Evolutionary conservation across 202 grass and related monocot species (phyloP), one percentile per base, ranked within the genome.

Genomic region (Alloteropsis angusta): DNA sequence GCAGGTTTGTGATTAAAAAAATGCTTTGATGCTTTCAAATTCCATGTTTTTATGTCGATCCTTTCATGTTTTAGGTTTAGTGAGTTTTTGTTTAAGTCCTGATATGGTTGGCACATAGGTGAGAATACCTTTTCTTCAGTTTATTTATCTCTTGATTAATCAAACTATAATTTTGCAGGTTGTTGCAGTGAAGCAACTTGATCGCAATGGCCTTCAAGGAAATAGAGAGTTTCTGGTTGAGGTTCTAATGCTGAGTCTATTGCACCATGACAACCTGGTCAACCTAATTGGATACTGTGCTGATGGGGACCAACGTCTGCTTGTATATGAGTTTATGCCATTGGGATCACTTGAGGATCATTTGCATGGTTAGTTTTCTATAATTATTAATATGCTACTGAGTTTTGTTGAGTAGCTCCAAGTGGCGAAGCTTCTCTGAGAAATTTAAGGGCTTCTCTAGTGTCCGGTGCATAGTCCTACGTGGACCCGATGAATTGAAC

Each of bases 271-370:
- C 44, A 97, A 97, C 85, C 85, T 97, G 68, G 94, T 97, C 60
- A 94, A 92, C 86, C 70, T 97, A 76, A 97, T 92, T 80, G 94
- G 94, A 76, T 97, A 94, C 71, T 97, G 94, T 84, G 89, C 94
- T 74, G 94, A 97, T 86, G 91, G 91, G 47, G 94, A 94, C 54
- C 91, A 97, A 76, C 88, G 94, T 54, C 91, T 97, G 52, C 94
- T 97, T 80, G 94, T 97, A 77, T 97, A 97, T 4, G 94, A 97
- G 78, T 97, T 87, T 79, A 97, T 97, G 94, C 91, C 91, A 53
- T 83, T 94, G 87, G 89, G 91, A 73, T 97, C 94, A 68, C 87
- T 97, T 81, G 94, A 97, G 66, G 94, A 92, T 86, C 94, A 97
- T 92, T 83, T 97, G 72, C 94, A 94, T 8, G 87, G 94, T 97